Conservation (phyloP, 495 filamentous ascomycete species). For the Aspergillus affinis region DNA sequence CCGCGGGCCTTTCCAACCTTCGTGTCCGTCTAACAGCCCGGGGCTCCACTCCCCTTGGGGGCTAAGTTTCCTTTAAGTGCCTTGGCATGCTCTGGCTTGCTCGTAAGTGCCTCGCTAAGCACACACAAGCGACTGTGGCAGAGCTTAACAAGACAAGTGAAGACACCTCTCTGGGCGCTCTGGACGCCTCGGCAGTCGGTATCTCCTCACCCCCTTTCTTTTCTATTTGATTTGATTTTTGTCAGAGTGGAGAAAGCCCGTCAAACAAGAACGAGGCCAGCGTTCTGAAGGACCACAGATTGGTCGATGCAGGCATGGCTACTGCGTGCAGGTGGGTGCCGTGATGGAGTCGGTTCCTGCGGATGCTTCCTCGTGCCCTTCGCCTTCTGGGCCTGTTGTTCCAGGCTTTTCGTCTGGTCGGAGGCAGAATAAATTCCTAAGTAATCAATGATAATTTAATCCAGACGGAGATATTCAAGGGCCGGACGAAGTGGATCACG, state of each 20-base stretch:
- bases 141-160: background rate
- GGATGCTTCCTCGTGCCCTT: too few relatives aligned
- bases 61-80: background rate
- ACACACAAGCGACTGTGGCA: background rate
- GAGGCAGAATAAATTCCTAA: background rate
- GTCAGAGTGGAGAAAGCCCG: background rate
- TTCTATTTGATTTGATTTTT: too few relatives aligned
- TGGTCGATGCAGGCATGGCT: background rate
- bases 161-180: background rate
- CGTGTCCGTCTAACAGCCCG: conserved; percentile 7
- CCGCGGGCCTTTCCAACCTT: background rate
- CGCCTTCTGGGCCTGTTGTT: background rate
- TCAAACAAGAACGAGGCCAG: background rate
- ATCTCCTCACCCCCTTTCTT: background rate
- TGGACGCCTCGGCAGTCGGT: background rate
- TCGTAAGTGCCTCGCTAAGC: background rate
- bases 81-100: too few relatives aligned
- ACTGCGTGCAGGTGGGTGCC: background rate
- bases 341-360: background rate
- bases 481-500: background rate
- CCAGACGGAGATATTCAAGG: too few relatives aligned
- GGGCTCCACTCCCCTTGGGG: background rate
- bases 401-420: background rate
- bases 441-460: background rate
- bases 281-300: background rate